phyloP scores from a whole-genome alignment of 306 rosid genomes.

The Medicago lupulina region DNA sequence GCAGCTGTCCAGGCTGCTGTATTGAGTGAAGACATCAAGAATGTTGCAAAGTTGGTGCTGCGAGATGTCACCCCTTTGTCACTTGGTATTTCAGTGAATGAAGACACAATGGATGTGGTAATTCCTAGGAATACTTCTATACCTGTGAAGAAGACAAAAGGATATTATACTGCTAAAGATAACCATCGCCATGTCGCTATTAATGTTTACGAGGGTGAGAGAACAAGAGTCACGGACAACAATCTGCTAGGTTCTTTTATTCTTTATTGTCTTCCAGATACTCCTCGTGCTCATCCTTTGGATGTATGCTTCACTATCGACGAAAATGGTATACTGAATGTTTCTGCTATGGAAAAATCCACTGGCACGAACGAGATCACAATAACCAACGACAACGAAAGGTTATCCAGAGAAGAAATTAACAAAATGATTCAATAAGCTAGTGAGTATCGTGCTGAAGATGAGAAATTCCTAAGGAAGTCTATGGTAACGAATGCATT shows the following conservation, averaged over 20 bases:
- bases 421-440: constrained; percentile 54
- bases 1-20: constrained; percentile 45
- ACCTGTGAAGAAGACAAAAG: constrained; percentile 49
- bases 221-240: constrained; percentile 51
- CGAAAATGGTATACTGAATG: constrained; percentile 52
- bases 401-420: constrained; percentile 52
- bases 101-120: constrained; percentile 56
- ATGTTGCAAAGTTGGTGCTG: constrained; percentile 47
- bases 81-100: constrained; percentile 36
- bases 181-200: not conserved
- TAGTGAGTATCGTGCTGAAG: constrained; percentile 45
- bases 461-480: constrained; percentile 47
- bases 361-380: constrained; percentile 46
- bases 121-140: constrained; percentile 60
- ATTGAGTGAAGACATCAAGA: constrained; percentile 13
- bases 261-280: constrained; percentile 46
- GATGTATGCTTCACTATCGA: constrained; percentile 48
- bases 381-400: constrained; percentile 48
- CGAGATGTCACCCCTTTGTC: too few relatives aligned
- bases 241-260: constrained; percentile 50
- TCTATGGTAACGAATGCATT: constrained; percentile 36
- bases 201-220: constrained; percentile 60
- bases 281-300: constrained; percentile 46
- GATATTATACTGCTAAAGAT: constrained; percentile 20
- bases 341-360: constrained; percentile 50